phyloP scores from a whole-genome alignment of 768 basidiomycete genomes.

The Lentinula raphanica region DNA sequence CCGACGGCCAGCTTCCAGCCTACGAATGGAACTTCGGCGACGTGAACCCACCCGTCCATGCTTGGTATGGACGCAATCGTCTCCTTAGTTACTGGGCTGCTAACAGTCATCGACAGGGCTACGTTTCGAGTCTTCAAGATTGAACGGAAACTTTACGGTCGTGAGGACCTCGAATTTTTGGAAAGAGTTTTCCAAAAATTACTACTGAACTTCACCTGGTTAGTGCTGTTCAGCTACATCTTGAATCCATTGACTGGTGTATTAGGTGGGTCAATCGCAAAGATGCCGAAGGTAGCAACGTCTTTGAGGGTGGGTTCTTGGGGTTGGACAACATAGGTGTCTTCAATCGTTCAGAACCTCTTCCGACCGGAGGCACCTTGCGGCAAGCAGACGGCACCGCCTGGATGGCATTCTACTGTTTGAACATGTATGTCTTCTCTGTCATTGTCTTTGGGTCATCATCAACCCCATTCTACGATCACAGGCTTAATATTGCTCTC shows the following conservation, averaged over 20 bases:
- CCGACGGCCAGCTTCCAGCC: slow-evolving; percentile 96
- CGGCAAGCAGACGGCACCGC: slow-evolving; percentile 98
- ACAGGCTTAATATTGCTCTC: slow-evolving; percentile 94
- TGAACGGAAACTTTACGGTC: slow-evolving; percentile 90
- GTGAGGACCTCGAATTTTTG: slow-evolving; percentile 86
- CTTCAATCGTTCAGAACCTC: slow-evolving; percentile 95
- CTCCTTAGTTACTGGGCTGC: neutral
- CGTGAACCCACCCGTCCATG: slow-evolving; percentile 98
- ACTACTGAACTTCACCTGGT: slow-evolving; percentile 96
- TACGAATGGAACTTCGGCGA: slow-evolving; percentile 99
- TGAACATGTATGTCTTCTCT: slow-evolving; percentile 71
- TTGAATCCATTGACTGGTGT: neutral
- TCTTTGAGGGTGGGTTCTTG: slow-evolving; percentile 98
- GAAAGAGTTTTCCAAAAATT: slow-evolving; percentile 99
- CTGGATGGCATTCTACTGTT: slow-evolving; percentile 99
- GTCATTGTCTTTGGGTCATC: neutral
- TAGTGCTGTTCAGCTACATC: slow-evolving; percentile 17
- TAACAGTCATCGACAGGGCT: slow-evolving; percentile 46
- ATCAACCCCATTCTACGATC: too few species aligned
- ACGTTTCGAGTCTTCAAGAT: slow-evolving; percentile 99
- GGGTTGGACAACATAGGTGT: slow-evolving; percentile 97
- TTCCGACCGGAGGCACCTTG: slow-evolving; percentile 89
- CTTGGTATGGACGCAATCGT: slow-evolving; percentile 56
- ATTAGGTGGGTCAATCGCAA: slow-evolving; percentile 97
- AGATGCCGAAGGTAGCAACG: slow-evolving; percentile 89